Base-by-base conservation (phyloP, 331 rosid species). In the Telfairia occidentalis region DNA sequence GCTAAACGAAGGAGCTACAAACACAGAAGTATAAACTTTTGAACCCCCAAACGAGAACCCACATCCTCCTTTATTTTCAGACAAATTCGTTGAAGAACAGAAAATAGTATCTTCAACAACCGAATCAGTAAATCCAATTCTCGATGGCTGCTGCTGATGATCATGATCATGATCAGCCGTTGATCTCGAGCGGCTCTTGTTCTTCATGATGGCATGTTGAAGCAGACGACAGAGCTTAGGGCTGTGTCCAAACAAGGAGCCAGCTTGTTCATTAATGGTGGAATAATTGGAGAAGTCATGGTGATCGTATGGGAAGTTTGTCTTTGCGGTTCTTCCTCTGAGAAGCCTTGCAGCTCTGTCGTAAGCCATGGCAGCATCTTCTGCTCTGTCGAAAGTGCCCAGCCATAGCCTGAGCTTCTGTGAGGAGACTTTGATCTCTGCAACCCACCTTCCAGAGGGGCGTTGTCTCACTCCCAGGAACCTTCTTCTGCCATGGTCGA, bases 361-460 rank as follows among this genome's bases (percentile, higher is more conserved):
- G 81, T 90, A 92, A 61, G 93, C 89, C 80, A 85, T 5, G 1
- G 98, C 97, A 75, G 98, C 98, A 24, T 90, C 98, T 80, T 90
- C 90, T 60, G 93, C 85, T 78, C 75, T 65, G 61, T 92, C 97
- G 78, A 80, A 92, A 75, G 98, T 92, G 61, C 98, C 98, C 7
- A 92, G 76, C 98, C 98, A 92, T 3, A 92, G 82, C 84, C 98
- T 83, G 71, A 92, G 87, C 81, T 92, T 92, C 86, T 87, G 97
- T 5, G 96, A 85, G 0, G 98, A 86, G 79, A 85, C 97, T 66
- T 92, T 92, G 79, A 92, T 92, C 81, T 92, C 98, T 9, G 98
- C 97, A 29, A 90, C 91, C 98, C 98, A 92, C 85, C 96, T 89
- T 71, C 98, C 98, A 73, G 98, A 92, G 19, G 96, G 98, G 79